These are phyloP conservation scores for Leccinum boreale DNA, from an alignment of 768 basidiomycete species.

Conservation along the genomic window DNA sequence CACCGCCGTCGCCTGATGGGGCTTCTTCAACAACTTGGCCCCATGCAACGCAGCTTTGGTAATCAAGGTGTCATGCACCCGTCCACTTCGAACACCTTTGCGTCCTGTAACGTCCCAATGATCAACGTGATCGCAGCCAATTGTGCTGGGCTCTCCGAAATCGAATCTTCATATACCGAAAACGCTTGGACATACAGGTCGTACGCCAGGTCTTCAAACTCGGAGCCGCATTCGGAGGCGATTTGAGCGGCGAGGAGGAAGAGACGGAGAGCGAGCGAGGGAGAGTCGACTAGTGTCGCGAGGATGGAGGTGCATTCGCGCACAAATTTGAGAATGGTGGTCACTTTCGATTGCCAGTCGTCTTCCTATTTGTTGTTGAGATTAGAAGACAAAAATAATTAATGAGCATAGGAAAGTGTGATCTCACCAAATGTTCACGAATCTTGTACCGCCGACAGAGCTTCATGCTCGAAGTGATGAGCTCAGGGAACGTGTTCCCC, in stretches of 20 bases:
- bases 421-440: conserved; percentile 60
- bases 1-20: conserved; percentile 94
- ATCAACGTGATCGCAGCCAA: conserved; percentile 94
- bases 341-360: conserved; percentile 83
- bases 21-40: conserved; percentile 89
- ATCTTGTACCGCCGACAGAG: conserved; percentile 85
- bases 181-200: conserved; percentile 98
- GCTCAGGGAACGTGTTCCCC: conserved; percentile 63
- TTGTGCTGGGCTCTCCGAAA: conserved; percentile 93
- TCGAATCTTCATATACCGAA: conserved; percentile 96
- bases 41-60: conserved; percentile 98
- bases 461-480: conserved; percentile 76
- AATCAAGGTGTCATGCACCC: conserved; percentile 96
- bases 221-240: conserved; percentile 89
- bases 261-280: conserved; percentile 84
- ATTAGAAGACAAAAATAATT: not conserved
- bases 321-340: conserved; percentile 89
- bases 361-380: conserved; percentile 52
- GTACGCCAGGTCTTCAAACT: conserved; percentile 93
- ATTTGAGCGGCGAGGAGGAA: conserved; percentile 96
- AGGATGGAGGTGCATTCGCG: conserved; percentile 93
- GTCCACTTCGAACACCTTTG: conserved; percentile 88
- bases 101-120: conserved; percentile 85
- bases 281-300: conserved; percentile 89
- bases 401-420: not conserved